These are phyloP conservation scores for Pezicula carpinea DNA, from an alignment of 2,329 filamentous ascomycete genomes.

Conservation along the genomic window DNA sequence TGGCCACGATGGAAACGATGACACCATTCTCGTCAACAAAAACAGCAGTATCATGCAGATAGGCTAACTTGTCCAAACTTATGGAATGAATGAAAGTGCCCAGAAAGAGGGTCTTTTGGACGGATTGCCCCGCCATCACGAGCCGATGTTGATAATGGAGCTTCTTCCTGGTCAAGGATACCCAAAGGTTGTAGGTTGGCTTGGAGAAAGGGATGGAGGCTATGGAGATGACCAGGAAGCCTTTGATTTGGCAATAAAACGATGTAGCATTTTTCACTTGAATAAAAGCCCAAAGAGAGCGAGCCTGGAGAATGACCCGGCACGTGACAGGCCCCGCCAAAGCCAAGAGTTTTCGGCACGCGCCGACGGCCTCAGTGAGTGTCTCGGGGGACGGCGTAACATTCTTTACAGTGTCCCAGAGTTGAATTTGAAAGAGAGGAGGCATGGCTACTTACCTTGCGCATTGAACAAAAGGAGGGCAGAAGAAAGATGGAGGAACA, in stretches of 20 bases:
- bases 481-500: background rate
- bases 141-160: background rate
- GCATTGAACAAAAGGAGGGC: background rate
- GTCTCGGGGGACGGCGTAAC: no score
- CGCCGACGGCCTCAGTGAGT: no score
- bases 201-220: no score
- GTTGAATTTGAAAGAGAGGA: background rate
- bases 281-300: no score
- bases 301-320: no score
- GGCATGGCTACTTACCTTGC: background rate
- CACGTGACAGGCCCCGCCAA: no score
- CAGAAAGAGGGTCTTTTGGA: conserved; percentile 40
- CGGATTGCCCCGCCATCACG: conserved; percentile 10
- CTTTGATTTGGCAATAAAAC: no score
- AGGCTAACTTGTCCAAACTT: conserved; percentile 42
- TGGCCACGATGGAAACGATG: conserved; percentile 34
- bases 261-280: no score
- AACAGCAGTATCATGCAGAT: conserved; percentile 39
- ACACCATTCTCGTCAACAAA: conserved; percentile 47
- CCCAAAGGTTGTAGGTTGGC: no score
- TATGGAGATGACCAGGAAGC: no score
- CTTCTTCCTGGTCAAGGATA: no score
- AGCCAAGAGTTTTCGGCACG: no score
- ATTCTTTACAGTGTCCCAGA: background rate
- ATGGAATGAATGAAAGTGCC: conserved; percentile 59